These are phyloP conservation scores for Yamadazyma jaroonii DNA, from an alignment of 1,139 yeast genomes.

Conservation along the genomic window DNA sequence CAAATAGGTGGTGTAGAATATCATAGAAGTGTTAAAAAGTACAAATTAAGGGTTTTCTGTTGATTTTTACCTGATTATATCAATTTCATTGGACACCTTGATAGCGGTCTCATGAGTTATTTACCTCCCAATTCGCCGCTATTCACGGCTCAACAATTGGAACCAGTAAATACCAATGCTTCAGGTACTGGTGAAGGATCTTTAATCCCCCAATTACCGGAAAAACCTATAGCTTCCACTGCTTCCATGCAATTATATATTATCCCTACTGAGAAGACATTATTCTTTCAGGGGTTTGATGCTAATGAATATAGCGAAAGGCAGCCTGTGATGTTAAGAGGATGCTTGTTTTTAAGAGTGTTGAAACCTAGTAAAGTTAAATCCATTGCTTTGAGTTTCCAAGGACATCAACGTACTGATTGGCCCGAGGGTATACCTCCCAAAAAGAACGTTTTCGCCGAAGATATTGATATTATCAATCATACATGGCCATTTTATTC, in stretches of 20 bases:
- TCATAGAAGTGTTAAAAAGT: no score
- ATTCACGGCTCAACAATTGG: conserved; percentile 32
- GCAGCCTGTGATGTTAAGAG: conserved; percentile 83
- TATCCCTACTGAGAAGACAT: conserved; percentile 72
- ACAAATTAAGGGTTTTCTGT: no score
- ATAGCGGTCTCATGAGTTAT: no score
- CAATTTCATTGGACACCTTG: no score
- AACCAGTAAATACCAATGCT: conserved; percentile 14
- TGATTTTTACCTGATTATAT: no score
- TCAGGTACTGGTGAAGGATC: conserved; percentile 10
- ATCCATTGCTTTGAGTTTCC: conserved; percentile 60
- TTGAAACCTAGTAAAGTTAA: conserved; percentile 76
- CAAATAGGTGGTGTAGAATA: neutral
- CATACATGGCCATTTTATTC: conserved; percentile 94
- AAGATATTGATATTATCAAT: conserved; percentile 60
- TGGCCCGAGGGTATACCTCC: conserved; percentile 99
- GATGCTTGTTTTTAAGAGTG: conserved; percentile 70
- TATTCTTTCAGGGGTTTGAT: conserved; percentile 82
- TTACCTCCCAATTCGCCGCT: conserved; percentile 23
- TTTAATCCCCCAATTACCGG: conserved; percentile 45
- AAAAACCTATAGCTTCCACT: conserved; percentile 45
- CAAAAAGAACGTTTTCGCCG: conserved; percentile 62
- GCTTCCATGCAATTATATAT: conserved; percentile 51
- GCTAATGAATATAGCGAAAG: conserved; percentile 60
- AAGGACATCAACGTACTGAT: conserved; percentile 79